Evolutionary conservation across 139 green algal genomes (phyloP), one percentile per base, ranked within the genome.

Genomic region (Desmodesmus armatus): DNA sequence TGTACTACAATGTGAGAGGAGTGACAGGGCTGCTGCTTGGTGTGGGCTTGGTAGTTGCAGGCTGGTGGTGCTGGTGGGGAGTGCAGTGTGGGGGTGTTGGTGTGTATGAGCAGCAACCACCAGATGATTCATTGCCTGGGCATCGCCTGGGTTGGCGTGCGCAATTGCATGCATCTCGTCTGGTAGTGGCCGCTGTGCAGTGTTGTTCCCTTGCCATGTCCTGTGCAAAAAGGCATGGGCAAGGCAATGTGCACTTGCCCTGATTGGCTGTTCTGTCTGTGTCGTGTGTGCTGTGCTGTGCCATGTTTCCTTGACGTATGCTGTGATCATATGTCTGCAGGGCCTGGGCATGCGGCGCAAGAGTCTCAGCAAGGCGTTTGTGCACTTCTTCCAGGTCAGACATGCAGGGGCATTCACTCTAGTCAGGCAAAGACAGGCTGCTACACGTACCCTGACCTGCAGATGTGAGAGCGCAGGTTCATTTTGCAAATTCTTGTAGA

Each of bases 371-470:
- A 84, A 84, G 41, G 78, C 78, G 39, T 84, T 84, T 21, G n/a
- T 84, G 78, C 78, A 84, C 63, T 84, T 49, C 63, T 71, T 73
- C 37, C 62, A 87, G 27, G 89, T n/a, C 89, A 15, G 2, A 72
- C 87, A 13, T 43, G 62, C 13, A 66, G 27, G 94, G 95, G 2
- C 94, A 99, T 87, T n/a, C n/a, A n/a, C n/a, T n/a, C n/a, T n/a
- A n/a, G n/a, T n/a, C n/a, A n/a, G n/a, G n/a, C n/a, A n/a, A n/a
- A n/a, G n/a, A n/a, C n/a, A n/a, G n/a, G n/a, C n/a, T n/a, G n/a
- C n/a, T n/a, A n/a, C n/a, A n/a, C n/a, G n/a, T n/a, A n/a, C n/a
- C n/a, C n/a, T n/a, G n/a, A n/a, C n/a, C n/a, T n/a, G n/a, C n/a
- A n/a, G n/a, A n/a, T n/a, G n/a, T n/a, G n/a, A n/a, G n/a, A n/a